These are phyloP conservation scores for Entoloma clypeatum DNA, from an alignment of 1,284 basidiomycete species.

Conservation along the genomic window DNA sequence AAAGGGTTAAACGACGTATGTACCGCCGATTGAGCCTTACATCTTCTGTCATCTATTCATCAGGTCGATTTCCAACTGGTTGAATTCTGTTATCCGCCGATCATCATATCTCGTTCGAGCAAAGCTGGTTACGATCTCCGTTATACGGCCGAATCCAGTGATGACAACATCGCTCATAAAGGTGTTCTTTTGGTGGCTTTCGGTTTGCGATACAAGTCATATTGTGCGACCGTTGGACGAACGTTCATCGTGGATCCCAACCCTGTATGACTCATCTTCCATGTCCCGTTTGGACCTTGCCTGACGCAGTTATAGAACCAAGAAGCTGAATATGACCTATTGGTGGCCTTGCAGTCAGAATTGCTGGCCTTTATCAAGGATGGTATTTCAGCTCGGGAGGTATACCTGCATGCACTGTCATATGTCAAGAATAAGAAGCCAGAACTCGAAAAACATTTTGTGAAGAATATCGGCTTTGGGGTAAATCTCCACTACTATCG, in stretches of 20 bases:
- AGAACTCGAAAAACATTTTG: conserved; percentile 79
- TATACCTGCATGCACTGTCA: conserved; percentile 76
- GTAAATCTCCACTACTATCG: conserved; percentile 40
- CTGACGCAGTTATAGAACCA: conserved; percentile 58
- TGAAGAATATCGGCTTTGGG: conserved; percentile 90
- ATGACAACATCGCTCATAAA: conserved; percentile 82
- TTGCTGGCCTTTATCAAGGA: conserved; percentile 77
- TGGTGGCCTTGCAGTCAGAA: conserved; percentile 79
- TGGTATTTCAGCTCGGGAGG: conserved; percentile 74
- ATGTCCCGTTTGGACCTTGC: conserved; percentile 3
- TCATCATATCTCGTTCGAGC: conserved; percentile 90
- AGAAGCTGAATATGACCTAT: conserved; percentile 80
- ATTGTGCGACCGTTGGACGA: conserved; percentile 88
- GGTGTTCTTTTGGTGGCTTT: conserved; percentile 88
- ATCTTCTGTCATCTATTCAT: conserved; percentile 10
- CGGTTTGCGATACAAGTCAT: conserved; percentile 90
- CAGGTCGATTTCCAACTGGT: conserved; percentile 85
- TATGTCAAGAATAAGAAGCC: conserved; percentile 77
- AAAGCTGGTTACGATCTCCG: conserved; percentile 83
- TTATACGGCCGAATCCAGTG: conserved; percentile 81
- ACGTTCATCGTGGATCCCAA: conserved; percentile 95
- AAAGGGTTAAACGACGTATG: conserved; percentile 70
- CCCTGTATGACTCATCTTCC: conserved; percentile 50
- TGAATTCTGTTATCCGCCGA: conserved; percentile 94
- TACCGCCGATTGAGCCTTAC: conserved; percentile 15